Evolutionary conservation across 2,329 filamentous ascomycete species (phyloP).

Genomic region (Epichloe brachyelytri): DNA sequence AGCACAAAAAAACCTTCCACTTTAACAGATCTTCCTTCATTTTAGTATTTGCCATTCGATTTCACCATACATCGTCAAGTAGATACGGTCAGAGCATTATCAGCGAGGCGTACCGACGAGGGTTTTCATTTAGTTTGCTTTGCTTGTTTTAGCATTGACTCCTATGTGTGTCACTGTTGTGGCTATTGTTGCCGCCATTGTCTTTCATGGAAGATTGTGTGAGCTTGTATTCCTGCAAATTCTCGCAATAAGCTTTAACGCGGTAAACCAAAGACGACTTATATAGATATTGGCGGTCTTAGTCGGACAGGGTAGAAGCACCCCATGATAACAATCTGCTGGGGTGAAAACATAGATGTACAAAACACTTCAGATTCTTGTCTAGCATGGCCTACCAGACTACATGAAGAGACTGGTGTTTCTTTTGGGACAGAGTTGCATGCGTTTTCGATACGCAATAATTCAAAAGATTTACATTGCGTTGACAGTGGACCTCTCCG

Average conservation of each 20-base stretch:
- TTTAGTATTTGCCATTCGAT: background rate
- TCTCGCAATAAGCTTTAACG: background rate
- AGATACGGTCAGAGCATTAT: slow-evolving; percentile 17
- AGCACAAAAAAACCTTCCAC: background rate
- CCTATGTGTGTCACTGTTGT: background rate
- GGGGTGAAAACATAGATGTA: no score
- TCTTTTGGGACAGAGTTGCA: background rate
- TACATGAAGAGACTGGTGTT: no score
- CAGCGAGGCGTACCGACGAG: slow-evolving; percentile 21
- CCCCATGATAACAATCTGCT: no score
- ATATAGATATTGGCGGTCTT: background rate
- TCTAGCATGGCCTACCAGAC: no score
- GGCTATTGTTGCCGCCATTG: no score
- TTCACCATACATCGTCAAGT: background rate
- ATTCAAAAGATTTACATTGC: no score
- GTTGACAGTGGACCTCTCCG: no score
- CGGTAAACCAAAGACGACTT: background rate
- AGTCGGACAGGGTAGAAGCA: background rate
- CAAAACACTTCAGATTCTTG: no score
- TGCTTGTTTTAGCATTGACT: background rate
- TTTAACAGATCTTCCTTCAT: background rate
- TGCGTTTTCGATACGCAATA: background rate
- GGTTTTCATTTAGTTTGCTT: slow-evolving; percentile 14
- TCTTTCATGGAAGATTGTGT: background rate
- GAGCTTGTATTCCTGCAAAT: background rate